Conservation (phyloP, 192 early-diverging fungal species). For the Mortierella alpina region DNA sequence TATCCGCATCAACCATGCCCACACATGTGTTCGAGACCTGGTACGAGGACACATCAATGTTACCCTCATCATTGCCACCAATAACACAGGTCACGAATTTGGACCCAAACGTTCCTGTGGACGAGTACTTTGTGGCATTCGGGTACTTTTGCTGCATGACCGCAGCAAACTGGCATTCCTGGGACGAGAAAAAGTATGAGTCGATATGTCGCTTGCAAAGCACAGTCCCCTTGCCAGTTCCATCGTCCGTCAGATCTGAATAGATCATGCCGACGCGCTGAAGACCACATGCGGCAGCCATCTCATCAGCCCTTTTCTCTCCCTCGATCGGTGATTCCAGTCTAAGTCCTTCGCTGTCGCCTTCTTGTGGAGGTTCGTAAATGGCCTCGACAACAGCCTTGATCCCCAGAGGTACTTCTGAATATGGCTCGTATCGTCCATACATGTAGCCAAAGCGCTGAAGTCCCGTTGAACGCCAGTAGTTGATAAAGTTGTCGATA, state of each 20-base stretch:
- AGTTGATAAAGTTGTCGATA: slow-evolving; percentile 87
- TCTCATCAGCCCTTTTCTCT: slow-evolving; percentile 68
- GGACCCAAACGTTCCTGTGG: slow-evolving; percentile 84
- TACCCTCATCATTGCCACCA: slow-evolving; percentile 88
- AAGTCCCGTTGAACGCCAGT: slow-evolving; percentile 86
- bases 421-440: slow-evolving; percentile 90
- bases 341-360: slow-evolving; percentile 77
- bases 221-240: slow-evolving; percentile 81
- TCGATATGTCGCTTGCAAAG: slow-evolving; percentile 89
- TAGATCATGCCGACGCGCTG: slow-evolving; percentile 89
- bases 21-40: slow-evolving; percentile 93
- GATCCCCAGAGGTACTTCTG: slow-evolving; percentile 93
- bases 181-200: slow-evolving; percentile 93
- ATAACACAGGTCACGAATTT: slow-evolving; percentile 96
- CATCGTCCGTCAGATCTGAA: slow-evolving; percentile 90
- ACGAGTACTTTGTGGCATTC: slow-evolving; percentile 75
- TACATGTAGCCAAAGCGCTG: slow-evolving; percentile 97
- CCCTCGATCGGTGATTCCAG: slow-evolving; percentile 68
- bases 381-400: slow-evolving; percentile 96
- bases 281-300: slow-evolving; percentile 76
- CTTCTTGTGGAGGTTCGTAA: slow-evolving; percentile 92
- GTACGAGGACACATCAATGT: slow-evolving; percentile 87
- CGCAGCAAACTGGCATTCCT: slow-evolving; percentile 88
- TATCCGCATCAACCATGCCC: slow-evolving; percentile 90
- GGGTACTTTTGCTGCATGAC: slow-evolving; percentile 85